Percentiles rank a stretch among this genome's conserved stretches.
Conservation (phyloP, 1,139 yeast species). For the Saccharomyces hybrid region DNA sequence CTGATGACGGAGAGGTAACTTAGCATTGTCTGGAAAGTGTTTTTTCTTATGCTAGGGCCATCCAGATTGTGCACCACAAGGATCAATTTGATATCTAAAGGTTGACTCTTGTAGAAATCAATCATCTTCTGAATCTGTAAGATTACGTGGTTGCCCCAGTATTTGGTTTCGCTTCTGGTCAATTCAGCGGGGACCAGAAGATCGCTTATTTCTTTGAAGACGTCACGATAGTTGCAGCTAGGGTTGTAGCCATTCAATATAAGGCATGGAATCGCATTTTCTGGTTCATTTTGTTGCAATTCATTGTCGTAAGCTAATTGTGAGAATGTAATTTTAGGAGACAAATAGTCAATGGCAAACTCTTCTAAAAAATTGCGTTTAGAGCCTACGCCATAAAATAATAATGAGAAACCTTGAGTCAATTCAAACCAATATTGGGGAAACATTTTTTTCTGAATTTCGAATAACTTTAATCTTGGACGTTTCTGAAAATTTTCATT, state of each 20-base stretch:
- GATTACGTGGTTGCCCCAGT: conserved; percentile 32
- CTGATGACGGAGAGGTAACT: conserved; percentile 58
- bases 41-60: conserved; percentile 67
- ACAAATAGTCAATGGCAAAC: conserved; percentile 51
- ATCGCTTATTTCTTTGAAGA: conserved; percentile 42
- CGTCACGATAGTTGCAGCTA: conserved; percentile 51
- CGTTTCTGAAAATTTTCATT: conserved; percentile 39
- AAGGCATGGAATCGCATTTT: conserved; percentile 39
- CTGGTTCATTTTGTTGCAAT: conserved; percentile 2
- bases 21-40: conserved; percentile 56
- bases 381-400: conserved; percentile 86
- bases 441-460: conserved; percentile 48
- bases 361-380: conserved; percentile 56
- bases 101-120: conserved; percentile 29
- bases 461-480: conserved; percentile 35
- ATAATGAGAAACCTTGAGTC: conserved; percentile 63
- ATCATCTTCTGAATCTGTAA: conserved; percentile 32
- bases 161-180: conserved; percentile 28
- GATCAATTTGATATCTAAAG: conserved; percentile 40
- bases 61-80: conserved; percentile 74
- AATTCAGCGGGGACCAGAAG: conserved; percentile 31
- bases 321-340: conserved; percentile 17
- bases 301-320: conserved; percentile 2
- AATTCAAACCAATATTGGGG: conserved; percentile 82
- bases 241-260: conserved; percentile 86